phyloP scores from a whole-genome alignment of 192 early-diverging fungal genomes.

The Rhizophagus clarus region DNA sequence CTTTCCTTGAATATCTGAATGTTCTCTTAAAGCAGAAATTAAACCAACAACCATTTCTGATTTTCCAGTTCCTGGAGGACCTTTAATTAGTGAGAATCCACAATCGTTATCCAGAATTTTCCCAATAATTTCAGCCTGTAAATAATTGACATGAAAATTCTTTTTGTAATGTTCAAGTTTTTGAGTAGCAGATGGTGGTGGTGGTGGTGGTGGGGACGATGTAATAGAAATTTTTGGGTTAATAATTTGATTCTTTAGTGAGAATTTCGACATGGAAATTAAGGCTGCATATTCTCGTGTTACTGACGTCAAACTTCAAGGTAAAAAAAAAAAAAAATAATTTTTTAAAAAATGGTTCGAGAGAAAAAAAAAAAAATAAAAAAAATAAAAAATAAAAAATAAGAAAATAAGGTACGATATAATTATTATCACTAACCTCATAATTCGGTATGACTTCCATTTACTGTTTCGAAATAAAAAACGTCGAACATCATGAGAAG shows the following conservation, averaged over 20 bases:
- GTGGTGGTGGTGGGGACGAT: conserved; percentile 28
- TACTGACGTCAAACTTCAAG: conserved; percentile 65
- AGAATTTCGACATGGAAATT: conserved; percentile 59
- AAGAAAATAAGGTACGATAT: too few species aligned
- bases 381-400: neutral
- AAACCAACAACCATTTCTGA: conserved; percentile 90
- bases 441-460: conserved; percentile 46
- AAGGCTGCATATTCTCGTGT: conserved; percentile 85
- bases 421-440: conserved; percentile 38
- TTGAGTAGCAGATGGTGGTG: conserved; percentile 36
- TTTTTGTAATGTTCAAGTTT: conserved; percentile 50
- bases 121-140: conserved; percentile 85
- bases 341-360: too few species aligned
- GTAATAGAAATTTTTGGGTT: conserved; percentile 43
- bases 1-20: conserved; percentile 20
- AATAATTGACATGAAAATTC: conserved; percentile 77
- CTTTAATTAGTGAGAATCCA: conserved; percentile 93
- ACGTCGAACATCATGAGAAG: conserved; percentile 42
- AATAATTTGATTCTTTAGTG: conserved; percentile 69
- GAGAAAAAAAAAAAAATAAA: too few species aligned
- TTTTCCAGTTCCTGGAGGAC: conserved; percentile 58
- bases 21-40: conserved; percentile 52
- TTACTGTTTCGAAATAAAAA: conserved; percentile 36
- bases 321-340: neutral
- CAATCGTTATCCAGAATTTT: conserved; percentile 58